phyloP scores from a whole-genome alignment of 2,329 filamentous ascomycete genomes.

The Diaporthe citrichinensis region DNA sequence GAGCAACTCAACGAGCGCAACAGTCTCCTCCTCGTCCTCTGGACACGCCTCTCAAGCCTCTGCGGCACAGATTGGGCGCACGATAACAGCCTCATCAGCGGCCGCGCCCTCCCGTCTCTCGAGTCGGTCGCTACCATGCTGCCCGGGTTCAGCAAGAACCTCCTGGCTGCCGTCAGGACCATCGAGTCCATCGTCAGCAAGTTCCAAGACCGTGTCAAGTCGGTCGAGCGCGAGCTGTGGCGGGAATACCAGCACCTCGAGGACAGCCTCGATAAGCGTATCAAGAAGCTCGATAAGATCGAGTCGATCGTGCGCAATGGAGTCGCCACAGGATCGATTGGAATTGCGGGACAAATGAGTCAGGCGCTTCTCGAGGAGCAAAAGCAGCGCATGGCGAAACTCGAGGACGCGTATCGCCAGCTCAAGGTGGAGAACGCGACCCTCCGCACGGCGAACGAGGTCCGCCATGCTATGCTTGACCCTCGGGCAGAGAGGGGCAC shows the following conservation, averaged over 20 bases:
- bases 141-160: slow-evolving; percentile 89
- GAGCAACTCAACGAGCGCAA: slow-evolving; percentile 94
- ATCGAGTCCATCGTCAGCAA: slow-evolving; percentile 84
- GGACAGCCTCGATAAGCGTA: slow-evolving; percentile 81
- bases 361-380: slow-evolving; percentile 53
- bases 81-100: slow-evolving; percentile 89
- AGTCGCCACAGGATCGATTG: slow-evolving; percentile 64
- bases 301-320: slow-evolving; percentile 83
- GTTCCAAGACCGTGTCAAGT: slow-evolving; percentile 85
- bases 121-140: slow-evolving; percentile 90
- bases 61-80: slow-evolving; percentile 95
- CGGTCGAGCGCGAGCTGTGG: slow-evolving; percentile 90
- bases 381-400: slow-evolving; percentile 63
- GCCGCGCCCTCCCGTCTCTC: slow-evolving; percentile 83
- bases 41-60: slow-evolving; percentile 87
- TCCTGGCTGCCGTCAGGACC: slow-evolving; percentile 87
- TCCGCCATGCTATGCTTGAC: slow-evolving; percentile 61
- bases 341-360: slow-evolving; percentile 43
- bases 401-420: slow-evolving; percentile 74
- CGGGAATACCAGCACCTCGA: slow-evolving; percentile 92
- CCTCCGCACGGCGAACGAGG: slow-evolving; percentile 74
- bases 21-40: slow-evolving; percentile 86
- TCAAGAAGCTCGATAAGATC: slow-evolving; percentile 88
- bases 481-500: slow-evolving; percentile 48
- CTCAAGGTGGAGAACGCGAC: slow-evolving; percentile 79